A percentile compares a stretch with the other conserved stretches of the same genome.
Conservation (phyloP, 352 stramenopile species). For the Globisporangium spinosum region DNA sequence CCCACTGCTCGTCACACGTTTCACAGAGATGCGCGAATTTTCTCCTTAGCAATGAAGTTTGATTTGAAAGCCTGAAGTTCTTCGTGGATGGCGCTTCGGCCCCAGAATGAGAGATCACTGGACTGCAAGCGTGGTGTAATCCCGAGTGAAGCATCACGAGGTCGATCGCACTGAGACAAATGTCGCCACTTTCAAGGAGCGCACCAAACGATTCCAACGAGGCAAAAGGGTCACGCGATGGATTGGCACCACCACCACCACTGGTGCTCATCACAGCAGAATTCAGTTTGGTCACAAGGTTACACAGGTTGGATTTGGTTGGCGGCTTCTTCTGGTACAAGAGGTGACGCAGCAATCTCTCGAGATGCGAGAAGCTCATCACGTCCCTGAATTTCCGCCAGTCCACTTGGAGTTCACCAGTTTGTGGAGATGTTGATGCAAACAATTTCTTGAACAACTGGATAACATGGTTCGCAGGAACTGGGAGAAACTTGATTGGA, state of each 20-base stretch:
- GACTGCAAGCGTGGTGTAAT: slow-evolving; percentile 8
- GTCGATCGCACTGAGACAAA: slow-evolving; percentile 4
- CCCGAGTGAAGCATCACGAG: slow-evolving; percentile 15
- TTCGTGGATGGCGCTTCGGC: neutral
- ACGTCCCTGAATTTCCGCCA: slow-evolving; percentile 24
- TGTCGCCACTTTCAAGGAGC: neutral
- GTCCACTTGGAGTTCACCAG: neutral
- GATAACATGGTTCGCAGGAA: neutral
- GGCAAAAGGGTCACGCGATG: neutral
- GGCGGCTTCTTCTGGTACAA: slow-evolving; percentile 7
- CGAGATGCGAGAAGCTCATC: slow-evolving; percentile 19
- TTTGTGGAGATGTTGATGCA: neutral
- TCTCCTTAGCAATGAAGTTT: neutral
- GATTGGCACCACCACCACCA: neutral
- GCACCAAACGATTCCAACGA: neutral
- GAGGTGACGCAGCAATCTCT: slow-evolving; percentile 14
- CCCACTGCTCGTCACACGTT: slow-evolving; percentile 16
- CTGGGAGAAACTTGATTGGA: neutral
- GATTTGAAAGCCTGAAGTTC: neutral
- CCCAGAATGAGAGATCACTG: neutral
- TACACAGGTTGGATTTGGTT: neutral
- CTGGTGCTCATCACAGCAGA: neutral
- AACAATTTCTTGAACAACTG: slow-evolving; percentile 9
- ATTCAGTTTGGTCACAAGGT: neutral
- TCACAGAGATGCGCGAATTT: slow-evolving; percentile 14